Base-by-base conservation (phyloP, 23 red algal genomes). In the Gracilariopsis chorda region DNA sequence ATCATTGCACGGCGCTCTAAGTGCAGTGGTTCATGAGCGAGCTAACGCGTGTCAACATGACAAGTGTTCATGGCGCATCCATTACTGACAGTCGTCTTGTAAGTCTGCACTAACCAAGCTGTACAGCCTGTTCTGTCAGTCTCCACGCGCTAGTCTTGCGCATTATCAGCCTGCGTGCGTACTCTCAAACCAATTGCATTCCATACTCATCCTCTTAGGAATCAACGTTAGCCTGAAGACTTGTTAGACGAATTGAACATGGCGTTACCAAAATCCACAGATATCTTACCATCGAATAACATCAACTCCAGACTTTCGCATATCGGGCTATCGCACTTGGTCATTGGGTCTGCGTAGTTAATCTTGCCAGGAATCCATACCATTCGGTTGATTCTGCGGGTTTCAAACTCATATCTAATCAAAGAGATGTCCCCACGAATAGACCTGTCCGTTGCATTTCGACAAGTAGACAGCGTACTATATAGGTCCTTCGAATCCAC, bases 401-500 rank as follows among this genome's bases (percentile, higher is more conserved):
- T 84, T 69, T 84, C 80, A 29, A 84, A 84, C 0, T 70, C 55
- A 59, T 65, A 84, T 40, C 80, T 32, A 30, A 81, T 55, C 0
- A 43, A 46, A 29, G 1, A 6, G 17, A 81, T 51, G 44, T 81
- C 77, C 19, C 77, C 77, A 24, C 77, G 46, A 43, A 81, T 81
- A 23, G 53, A 81, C 1, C 48, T 1, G 21, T 81, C 77, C 1
- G 56, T 34, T 12, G 51, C 51, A 19, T 81, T 62, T 5, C 56
- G 29, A 12, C 56, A 60, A 10, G 51, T 81, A 45, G 77, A 81
- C 11, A 81, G 36, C 4, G 51, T 60, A 12, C 30, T 19, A 17
- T 42, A 81, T 13, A 62, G 16, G 23, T 81, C 77, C 56, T 81
- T 81, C 10, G 77, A 61, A 32, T 81, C 51, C 14, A 81, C 51